A percentile compares a stretch with the other conserved stretches of the same genome.
These are phyloP conservation scores for Emmonsia crescens DNA, from an alignment of 2,329 filamentous ascomycete genomes.

Conservation along the genomic window DNA sequence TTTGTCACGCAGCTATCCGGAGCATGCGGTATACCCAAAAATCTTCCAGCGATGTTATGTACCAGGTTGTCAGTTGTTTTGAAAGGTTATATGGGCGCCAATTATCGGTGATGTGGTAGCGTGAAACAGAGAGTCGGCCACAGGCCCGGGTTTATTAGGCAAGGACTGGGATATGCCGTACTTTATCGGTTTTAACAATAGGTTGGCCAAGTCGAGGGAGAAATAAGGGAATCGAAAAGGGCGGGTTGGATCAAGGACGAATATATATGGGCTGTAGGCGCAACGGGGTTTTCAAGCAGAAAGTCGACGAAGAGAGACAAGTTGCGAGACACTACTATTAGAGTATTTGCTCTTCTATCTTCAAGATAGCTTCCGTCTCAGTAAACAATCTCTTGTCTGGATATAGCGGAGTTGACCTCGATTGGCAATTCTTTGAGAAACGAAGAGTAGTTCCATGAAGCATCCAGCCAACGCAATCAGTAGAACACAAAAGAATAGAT, in stretches of 20 bases:
- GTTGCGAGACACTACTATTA: neutral
- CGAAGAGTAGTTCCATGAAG: neutral
- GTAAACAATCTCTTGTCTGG: neutral
- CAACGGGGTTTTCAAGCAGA: neutral
- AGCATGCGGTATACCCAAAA: neutral
- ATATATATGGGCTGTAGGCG: neutral
- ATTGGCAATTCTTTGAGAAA: neutral
- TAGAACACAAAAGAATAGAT: neutral
- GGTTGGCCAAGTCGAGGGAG: neutral
- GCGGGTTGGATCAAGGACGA: neutral
- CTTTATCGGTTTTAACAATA: neutral
- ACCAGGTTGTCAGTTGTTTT: neutral
- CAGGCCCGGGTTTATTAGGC: neutral
- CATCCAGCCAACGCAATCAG: neutral
- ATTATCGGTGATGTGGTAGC: neutral
- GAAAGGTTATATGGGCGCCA: neutral
- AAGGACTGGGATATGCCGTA: neutral
- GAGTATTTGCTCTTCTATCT: neutral
- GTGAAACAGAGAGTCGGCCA: neutral
- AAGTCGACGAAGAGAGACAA: neutral
- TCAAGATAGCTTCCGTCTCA: neutral
- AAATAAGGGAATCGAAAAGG: neutral
- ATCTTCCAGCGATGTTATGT: neutral
- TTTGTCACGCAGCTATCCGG: neutral
- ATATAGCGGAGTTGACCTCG: neutral